phyloP scores from a whole-genome alignment of 768 basidiomycete species.

The Mycena kentingensis region DNA sequence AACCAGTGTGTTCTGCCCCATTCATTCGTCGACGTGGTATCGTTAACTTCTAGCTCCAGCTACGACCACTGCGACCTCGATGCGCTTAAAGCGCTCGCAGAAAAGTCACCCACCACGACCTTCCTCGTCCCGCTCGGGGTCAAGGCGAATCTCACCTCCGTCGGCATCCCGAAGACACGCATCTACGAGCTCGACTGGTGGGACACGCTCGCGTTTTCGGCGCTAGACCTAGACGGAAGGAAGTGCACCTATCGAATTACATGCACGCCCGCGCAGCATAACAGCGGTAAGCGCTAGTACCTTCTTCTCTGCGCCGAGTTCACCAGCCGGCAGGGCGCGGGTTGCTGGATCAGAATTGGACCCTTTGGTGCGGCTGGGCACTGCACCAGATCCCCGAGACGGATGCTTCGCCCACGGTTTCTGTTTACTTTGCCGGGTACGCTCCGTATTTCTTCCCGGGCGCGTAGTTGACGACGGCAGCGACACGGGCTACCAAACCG shows the following conservation, averaged over 20 bases:
- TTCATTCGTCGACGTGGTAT: neutral
- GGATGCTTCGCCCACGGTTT: neutral
- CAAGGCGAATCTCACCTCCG: constrained; percentile 15
- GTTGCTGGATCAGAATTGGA: constrained; percentile 34
- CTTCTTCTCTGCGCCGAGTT: too few species aligned
- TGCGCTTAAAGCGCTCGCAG: constrained; percentile 27
- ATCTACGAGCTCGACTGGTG: constrained; percentile 46
- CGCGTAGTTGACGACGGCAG: constrained; percentile 32
- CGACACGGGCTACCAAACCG: constrained; percentile 41
- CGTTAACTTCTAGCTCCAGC: constrained; percentile 20
- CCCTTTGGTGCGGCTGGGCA: constrained; percentile 45
- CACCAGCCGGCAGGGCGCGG: constrained; percentile 41
- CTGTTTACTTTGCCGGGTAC: constrained; percentile 16
- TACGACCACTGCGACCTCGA: constrained; percentile 46
- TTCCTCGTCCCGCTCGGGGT: constrained; percentile 44
- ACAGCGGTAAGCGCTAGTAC: constrained; percentile 42
- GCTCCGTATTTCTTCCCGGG: neutral
- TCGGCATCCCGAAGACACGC: constrained; percentile 34
- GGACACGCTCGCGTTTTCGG: constrained; percentile 31
- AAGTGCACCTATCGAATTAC: constrained; percentile 25
- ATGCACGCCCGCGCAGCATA: constrained; percentile 46
- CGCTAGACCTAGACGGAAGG: constrained; percentile 1
- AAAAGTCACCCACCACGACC: constrained; percentile 27
- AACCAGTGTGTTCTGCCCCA: constrained; percentile 39
- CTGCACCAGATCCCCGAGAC: constrained; percentile 31